Evolutionary conservation across 495 filamentous ascomycete species (phyloP).

Genomic region (Viridothelium virens): DNA sequence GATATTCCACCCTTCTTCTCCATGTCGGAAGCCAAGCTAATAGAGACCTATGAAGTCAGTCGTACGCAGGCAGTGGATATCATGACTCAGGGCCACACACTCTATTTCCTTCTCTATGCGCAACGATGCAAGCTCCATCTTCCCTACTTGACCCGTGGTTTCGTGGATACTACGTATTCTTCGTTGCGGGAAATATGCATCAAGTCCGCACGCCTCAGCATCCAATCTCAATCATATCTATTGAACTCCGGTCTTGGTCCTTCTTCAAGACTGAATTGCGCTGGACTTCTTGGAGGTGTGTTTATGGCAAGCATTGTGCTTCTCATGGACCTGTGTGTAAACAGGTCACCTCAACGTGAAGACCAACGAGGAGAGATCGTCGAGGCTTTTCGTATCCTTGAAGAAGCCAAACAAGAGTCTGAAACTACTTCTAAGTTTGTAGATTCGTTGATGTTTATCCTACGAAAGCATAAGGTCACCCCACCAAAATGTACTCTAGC

Average conservation of each 20-base stretch:
- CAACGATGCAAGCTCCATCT: constrained; percentile 41
- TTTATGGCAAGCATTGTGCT: constrained; percentile 45
- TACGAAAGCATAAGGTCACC: constrained; percentile 30
- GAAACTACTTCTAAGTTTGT: constrained; percentile 33
- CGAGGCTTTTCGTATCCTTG: constrained; percentile 41
- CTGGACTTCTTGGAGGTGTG: constrained; percentile 40
- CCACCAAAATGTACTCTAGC: not conserved
- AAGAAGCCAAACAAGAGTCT: constrained; percentile 34
- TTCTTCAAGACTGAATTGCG: constrained; percentile 20
- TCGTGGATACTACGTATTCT: constrained; percentile 27
- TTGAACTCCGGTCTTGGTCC: constrained; percentile 10
- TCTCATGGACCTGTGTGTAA: constrained; percentile 42
- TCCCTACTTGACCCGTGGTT: constrained; percentile 32
- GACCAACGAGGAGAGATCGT: constrained; percentile 39
- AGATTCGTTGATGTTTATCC: constrained; percentile 32
- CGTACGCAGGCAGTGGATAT: constrained; percentile 22
- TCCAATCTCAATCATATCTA: constrained; percentile 30
- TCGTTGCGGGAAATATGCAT: constrained; percentile 36
- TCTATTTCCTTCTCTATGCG: constrained; percentile 33
- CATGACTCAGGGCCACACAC: constrained; percentile 33
- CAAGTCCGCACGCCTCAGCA: constrained; percentile 33
- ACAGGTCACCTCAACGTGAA: constrained; percentile 32
- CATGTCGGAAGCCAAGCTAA: constrained; percentile 13
- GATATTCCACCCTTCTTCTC: constrained; percentile 23
- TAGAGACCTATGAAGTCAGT: constrained; percentile 12